Conservation (phyloP, 2,329 filamentous ascomycete genomes). For the Nigrospora osmanthi region DNA sequence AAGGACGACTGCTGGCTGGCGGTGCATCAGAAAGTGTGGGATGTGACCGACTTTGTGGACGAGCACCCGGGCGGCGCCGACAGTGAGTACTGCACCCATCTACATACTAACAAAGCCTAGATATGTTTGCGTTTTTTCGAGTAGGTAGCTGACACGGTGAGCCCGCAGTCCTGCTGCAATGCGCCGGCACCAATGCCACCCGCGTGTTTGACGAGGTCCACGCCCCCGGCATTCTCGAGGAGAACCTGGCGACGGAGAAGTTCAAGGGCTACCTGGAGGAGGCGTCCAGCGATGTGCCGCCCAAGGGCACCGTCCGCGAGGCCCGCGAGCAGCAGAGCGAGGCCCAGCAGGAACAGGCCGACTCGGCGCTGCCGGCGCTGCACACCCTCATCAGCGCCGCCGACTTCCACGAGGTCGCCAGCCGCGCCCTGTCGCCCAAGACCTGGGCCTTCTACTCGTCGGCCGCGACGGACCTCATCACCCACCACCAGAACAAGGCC, state of each 20-base stretch:
- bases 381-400: conserved; percentile 48
- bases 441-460: conserved; percentile 65
- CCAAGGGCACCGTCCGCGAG: not conserved
- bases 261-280: conserved; percentile 4
- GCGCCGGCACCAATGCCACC: conserved; percentile 4
- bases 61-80: conserved; percentile 5
- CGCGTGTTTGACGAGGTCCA: conserved; percentile 3
- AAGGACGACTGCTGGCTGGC: conserved; percentile 6
- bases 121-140: too few species aligned
- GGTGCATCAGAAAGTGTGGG: conserved; percentile 6
- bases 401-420: conserved; percentile 53
- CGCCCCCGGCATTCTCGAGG: conserved; percentile 22
- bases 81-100: too few species aligned
- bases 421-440: conserved; percentile 47
- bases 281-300: conserved; percentile 2
- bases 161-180: conserved; percentile 3
- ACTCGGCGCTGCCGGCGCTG: conserved; percentile 34
- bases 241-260: conserved; percentile 35
- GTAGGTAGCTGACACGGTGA: not conserved
- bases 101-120: too few species aligned
- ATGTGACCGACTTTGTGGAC: conserved; percentile 6
- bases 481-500: conserved; percentile 46
- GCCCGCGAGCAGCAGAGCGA: not conserved
- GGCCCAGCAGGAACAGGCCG: not conserved
- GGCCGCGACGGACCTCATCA: conserved; percentile 53